A percentile compares a stretch with the other conserved stretches of the same genome.
Conservation (phyloP, 768 basidiomycete genomes). For the Sporobolomyces phaffii region DNA sequence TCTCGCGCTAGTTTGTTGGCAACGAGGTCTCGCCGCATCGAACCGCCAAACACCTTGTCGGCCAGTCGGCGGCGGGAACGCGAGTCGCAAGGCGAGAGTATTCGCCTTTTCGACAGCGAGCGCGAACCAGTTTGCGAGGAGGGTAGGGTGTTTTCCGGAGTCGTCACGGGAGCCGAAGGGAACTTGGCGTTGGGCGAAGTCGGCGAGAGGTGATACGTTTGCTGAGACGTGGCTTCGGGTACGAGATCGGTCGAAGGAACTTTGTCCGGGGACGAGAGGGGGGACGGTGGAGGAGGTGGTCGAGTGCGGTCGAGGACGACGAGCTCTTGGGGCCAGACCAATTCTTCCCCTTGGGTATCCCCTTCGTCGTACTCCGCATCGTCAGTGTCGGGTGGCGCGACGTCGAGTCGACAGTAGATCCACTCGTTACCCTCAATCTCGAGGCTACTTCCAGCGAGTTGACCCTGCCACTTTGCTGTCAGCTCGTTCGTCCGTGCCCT, state of each 20-base stretch:
- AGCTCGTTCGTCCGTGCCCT: not conserved
- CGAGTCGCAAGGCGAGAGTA: not conserved
- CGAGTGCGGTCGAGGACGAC: conserved; percentile 17
- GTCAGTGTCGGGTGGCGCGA: not conserved
- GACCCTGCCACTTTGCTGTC: not conserved
- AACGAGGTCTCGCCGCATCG: not conserved
- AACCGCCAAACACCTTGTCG: not conserved
- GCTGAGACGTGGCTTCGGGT: not conserved
- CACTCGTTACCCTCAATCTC: not conserved
- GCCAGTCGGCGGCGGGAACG: not conserved
- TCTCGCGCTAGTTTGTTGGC: not conserved
- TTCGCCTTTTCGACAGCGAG: too few species aligned
- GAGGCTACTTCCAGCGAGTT: not conserved
- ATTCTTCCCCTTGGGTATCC: not conserved
- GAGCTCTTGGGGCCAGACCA: conserved; percentile 27
- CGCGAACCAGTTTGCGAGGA: too few species aligned
- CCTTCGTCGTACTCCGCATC: not conserved
- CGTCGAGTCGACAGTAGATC: conserved; percentile 22
- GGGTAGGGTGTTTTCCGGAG: too few species aligned
- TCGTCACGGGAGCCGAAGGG: not conserved
- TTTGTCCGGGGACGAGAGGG: conserved; percentile 2
- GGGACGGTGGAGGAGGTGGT: not conserved
- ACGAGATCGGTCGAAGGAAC: not conserved
- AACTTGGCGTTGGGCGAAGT: not conserved
- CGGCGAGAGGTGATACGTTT: not conserved